Base-by-base conservation (phyloP, 1,139 yeast genomes). In the Saccharomyces uvarum region DNA sequence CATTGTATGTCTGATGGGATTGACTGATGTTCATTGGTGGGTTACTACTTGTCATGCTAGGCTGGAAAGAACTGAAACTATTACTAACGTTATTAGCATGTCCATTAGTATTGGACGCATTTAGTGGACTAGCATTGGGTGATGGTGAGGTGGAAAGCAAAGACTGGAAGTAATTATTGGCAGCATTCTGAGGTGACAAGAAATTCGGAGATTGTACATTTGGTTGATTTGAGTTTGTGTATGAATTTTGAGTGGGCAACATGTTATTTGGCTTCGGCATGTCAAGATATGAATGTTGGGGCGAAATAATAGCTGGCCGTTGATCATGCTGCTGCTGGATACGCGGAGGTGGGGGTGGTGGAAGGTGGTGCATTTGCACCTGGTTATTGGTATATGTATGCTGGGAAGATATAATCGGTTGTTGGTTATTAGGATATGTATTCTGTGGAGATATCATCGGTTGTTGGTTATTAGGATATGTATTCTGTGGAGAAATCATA, bases 311-410 rank as follows among this genome's bases (percentile, higher is more conserved):
- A 6, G 44, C 11, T 16, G 13, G 24, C 28, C 52, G 47, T 31
- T 53, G 59, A 33, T 24, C 26, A 24, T 58, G 59, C 50, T 51
- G 53, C 49, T 47, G 54, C 54, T 47, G 57, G 51, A 19, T 54
- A 31, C 51, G 60, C 54, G 58, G 60, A 42, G 53, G 57, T 50
- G 50, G 56, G 50, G 44, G 58, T 49, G 21, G 60, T 60, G 14
- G 64, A 59, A 26, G 63, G 60, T 13, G 70, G 67, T 11, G 70
- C 60, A 9, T 63, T 51, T 5, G 62, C 49, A 52, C 67, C 56
- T 50, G 56, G 16, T 16, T 38, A 38, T 32, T 51, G 53, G 26
- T 19, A 21, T 46, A 53, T 46, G 27, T 38, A 11, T 38, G 21
- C 24, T 38, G 44, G 29, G 53, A 32, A 11, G 44, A 38, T 38